Percentiles rank a stretch among this genome's conserved stretches.
Conservation (phyloP, 2,329 filamentous ascomycete species). For the Aspergillus aculeatus region DNA sequence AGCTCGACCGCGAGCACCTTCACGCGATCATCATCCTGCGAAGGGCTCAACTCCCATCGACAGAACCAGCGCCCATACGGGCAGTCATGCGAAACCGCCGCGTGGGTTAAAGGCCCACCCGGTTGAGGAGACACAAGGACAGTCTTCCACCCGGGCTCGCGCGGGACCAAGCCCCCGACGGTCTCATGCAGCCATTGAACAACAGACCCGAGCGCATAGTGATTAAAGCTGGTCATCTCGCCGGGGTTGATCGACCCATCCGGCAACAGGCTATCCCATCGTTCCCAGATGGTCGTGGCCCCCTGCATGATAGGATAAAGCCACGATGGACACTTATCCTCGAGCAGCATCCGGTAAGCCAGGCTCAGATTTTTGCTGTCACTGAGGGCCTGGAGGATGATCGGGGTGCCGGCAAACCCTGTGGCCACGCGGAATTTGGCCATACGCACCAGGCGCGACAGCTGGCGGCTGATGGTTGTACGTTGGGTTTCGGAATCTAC, state of each 20-base stretch:
- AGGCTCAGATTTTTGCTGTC: constrained; percentile 22
- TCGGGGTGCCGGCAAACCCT: constrained; percentile 36
- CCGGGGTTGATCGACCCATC: constrained; percentile 42
- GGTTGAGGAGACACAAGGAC: neutral
- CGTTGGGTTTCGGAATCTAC: constrained; percentile 13
- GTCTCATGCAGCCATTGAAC: constrained; percentile 40
- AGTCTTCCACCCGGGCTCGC: constrained; percentile 33
- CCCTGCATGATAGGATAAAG: constrained; percentile 44
- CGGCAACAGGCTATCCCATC: constrained; percentile 44
- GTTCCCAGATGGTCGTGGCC: constrained; percentile 46
- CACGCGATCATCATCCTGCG: neutral
- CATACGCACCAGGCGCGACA: constrained; percentile 24
- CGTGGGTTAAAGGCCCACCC: neutral
- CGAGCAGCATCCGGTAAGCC: constrained; percentile 43
- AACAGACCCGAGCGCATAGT: constrained; percentile 44
- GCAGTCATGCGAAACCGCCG: neutral
- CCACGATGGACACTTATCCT: constrained; percentile 37
- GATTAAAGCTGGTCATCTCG: constrained; percentile 46
- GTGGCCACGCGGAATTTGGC: constrained; percentile 34
- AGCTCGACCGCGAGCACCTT: neutral
- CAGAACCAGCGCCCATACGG: neutral
- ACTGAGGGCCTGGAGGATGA: constrained; percentile 30
- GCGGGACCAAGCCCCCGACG: constrained; percentile 24
- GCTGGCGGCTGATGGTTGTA: constrained; percentile 2
- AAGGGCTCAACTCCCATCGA: neutral